phyloP scores from a whole-genome alignment of 805 yeast genomes.

The Ogataea ganodermae region DNA sequence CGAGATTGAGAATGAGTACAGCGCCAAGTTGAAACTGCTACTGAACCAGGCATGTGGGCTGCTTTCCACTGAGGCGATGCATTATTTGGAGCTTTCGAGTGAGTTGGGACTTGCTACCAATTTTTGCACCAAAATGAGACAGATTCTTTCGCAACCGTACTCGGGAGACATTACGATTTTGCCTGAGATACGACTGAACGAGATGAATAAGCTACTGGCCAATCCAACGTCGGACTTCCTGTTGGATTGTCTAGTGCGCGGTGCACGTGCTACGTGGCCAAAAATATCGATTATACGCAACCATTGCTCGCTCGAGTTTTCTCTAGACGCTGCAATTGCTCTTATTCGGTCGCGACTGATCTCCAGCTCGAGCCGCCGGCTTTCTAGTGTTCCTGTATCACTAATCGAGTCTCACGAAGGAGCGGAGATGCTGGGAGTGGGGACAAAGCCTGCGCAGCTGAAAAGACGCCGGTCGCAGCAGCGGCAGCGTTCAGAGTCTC shows the following conservation, averaged over 20 bases:
- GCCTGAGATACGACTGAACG: constrained; percentile 67
- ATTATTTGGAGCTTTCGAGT: constrained; percentile 67
- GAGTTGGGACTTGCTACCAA: constrained; percentile 80
- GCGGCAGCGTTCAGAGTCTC: constrained; percentile 23
- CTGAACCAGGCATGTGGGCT: constrained; percentile 59
- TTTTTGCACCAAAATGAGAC: constrained; percentile 67
- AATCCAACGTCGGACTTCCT: constrained; percentile 84
- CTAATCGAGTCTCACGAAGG: constrained; percentile 15
- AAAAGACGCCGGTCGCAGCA: constrained; percentile 13
- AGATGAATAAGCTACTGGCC: constrained; percentile 61
- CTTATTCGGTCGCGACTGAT: constrained; percentile 62
- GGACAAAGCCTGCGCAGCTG: neutral
- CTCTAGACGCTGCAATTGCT: constrained; percentile 79
- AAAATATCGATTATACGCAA: constrained; percentile 81
- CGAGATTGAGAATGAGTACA: constrained; percentile 60
- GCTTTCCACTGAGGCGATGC: constrained; percentile 70
- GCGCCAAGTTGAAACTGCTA: constrained; percentile 53
- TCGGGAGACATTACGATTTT: constrained; percentile 93
- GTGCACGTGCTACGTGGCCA: constrained; percentile 95
- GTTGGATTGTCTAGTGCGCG: constrained; percentile 68
- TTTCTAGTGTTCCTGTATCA: constrained; percentile 18
- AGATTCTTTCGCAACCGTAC: constrained; percentile 82
- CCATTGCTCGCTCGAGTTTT: constrained; percentile 88
- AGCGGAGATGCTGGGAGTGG: neutral
- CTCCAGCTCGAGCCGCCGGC: constrained; percentile 26